Percentiles rank a stretch among this genome's conserved stretches.
Conservation (phyloP, 257 asterid genomes). For the Datura wrightii region DNA sequence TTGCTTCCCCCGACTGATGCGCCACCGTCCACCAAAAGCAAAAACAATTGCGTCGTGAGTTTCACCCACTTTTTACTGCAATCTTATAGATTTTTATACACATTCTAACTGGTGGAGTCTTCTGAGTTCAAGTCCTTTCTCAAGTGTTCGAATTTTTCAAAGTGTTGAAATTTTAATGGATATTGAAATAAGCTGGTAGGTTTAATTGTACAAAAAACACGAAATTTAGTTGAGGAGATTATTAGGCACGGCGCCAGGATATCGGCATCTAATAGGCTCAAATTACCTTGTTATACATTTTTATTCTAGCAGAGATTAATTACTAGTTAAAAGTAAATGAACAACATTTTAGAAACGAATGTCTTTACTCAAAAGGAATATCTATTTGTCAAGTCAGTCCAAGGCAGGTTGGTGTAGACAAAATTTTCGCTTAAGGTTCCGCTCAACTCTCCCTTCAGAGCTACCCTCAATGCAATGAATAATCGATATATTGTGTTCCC, state of each 20-base stretch:
- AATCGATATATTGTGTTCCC: not conserved
- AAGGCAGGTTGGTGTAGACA: not conserved
- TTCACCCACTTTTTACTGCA: not conserved
- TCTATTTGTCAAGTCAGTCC: not conserved
- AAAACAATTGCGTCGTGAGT: not conserved
- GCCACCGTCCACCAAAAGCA: not conserved
- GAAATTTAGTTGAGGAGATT: not conserved
- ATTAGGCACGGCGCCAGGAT: not conserved
- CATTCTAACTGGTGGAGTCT: not conserved
- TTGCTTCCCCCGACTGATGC: not conserved
- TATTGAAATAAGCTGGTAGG: not conserved
- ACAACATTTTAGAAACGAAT: not conserved
- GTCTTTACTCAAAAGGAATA: not conserved
- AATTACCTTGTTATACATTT: not conserved
- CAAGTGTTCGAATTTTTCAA: not conserved
- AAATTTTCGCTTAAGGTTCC: not conserved
- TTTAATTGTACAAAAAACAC: not conserved
- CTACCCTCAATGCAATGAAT: not conserved
- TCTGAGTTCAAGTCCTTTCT: not conserved
- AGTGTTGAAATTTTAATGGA: not conserved
- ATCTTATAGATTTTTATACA: not conserved
- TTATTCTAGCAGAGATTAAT: not conserved
- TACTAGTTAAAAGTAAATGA: not conserved
- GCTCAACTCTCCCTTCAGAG: too few species aligned
- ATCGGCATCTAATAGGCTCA: not conserved